Percentiles rank a stretch among this genome's conserved stretches.
These are phyloP conservation scores for Tolypocladium ophioglossoides DNA, from an alignment of 2,329 filamentous ascomycete species.

Conservation along the genomic window DNA sequence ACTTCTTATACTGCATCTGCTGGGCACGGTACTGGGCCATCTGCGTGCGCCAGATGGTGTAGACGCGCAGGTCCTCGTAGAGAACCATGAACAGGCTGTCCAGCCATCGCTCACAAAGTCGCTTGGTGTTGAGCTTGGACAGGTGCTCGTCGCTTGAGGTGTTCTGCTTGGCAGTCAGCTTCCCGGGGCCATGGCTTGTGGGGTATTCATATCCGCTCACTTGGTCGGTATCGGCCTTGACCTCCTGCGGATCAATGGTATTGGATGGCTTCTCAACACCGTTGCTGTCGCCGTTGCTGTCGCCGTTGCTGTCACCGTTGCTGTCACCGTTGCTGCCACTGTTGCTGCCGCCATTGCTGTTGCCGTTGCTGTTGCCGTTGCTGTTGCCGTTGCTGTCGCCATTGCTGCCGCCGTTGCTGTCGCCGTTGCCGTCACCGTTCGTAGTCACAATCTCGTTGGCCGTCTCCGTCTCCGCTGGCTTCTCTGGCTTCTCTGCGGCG, in stretches of 20 bases:
- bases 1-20: conserved; percentile 92
- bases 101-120: conserved; percentile 92
- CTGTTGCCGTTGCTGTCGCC: no score
- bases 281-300: conserved; percentile 27
- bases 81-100: conserved; percentile 99
- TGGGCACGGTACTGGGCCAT: conserved; percentile 93
- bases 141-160: conserved; percentile 61
- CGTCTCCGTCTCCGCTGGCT: neutral
- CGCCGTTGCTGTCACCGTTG: conserved; percentile 19
- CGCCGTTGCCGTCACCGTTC: conserved; percentile 15
- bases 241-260: conserved; percentile 65
- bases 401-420: conserved; percentile 20
- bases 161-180: conserved; percentile 31
- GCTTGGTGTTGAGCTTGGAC: conserved; percentile 92
- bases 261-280: conserved; percentile 68
- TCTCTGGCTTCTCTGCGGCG: neutral
- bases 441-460: no score
- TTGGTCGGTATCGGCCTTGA: conserved; percentile 65
- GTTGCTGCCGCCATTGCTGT: no score
- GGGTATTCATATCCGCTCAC: conserved; percentile 30
- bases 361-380: no score
- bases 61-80: conserved; percentile 94
- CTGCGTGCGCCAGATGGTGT: conserved; percentile 98
- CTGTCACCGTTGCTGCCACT: conserved; percentile 11
- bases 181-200: neutral